Conservation (phyloP, 768 basidiomycete species). For the Naematelia aurantialba region DNA sequence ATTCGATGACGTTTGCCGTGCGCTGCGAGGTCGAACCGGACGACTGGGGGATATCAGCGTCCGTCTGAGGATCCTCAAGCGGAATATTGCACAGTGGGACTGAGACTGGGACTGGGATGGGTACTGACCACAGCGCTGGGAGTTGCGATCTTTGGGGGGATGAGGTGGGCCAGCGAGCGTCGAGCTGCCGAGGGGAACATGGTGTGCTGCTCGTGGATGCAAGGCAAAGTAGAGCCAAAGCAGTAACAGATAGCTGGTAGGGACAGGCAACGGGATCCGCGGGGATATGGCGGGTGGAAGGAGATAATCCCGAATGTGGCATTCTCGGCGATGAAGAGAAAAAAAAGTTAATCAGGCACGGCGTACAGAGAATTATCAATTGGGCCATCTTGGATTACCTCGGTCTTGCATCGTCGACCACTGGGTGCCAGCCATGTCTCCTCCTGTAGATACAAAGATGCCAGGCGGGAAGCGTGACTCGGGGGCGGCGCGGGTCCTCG, state of each 20-base stretch:
- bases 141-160: slow-evolving; percentile 93
- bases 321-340: background rate
- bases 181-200: slow-evolving; percentile 83
- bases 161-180: slow-evolving; percentile 75
- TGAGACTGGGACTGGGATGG: background rate
- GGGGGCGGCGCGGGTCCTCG: slow-evolving; percentile 80
- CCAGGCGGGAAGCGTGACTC: slow-evolving; percentile 60
- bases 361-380: background rate
- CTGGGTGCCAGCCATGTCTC: slow-evolving; percentile 34
- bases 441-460: slow-evolving; percentile 32
- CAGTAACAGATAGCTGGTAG: too few species aligned
- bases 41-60: slow-evolving; percentile 55
- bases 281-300: slow-evolving; percentile 2
- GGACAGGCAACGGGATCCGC: background rate
- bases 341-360: background rate
- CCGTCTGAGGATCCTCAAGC: background rate
- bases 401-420: background rate
- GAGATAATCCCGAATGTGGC: background rate
- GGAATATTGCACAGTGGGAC: too few species aligned
- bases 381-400: background rate
- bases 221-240: background rate
- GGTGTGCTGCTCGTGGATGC: slow-evolving; percentile 4
- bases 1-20: slow-evolving; percentile 80
- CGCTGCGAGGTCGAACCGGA: slow-evolving; percentile 71
- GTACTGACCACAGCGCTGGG: slow-evolving; percentile 75